Conservation (phyloP, 2,329 filamentous ascomycete genomes). For the Tolypocladium nubicola region DNA sequence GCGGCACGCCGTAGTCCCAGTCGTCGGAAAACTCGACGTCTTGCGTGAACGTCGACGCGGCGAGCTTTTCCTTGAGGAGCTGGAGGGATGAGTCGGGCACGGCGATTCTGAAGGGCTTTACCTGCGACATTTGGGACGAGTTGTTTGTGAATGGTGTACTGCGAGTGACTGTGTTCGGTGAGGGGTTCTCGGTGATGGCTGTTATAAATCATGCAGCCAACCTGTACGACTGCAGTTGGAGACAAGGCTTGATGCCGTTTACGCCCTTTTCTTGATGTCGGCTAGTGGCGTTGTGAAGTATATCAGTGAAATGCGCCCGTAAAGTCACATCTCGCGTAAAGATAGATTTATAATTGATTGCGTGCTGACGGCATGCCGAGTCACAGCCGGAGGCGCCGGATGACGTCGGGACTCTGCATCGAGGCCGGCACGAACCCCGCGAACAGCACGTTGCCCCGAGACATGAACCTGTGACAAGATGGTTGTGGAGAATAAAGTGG, state of each 20-base stretch:
- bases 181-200: background rate
- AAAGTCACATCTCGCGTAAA: background rate
- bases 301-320: background rate
- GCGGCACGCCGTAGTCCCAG: slow-evolving; percentile 19
- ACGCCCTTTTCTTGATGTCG: background rate
- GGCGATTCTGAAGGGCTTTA: slow-evolving; percentile 23
- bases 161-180: background rate
- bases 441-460: background rate
- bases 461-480: too few species aligned
- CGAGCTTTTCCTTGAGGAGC: slow-evolving; percentile 19
- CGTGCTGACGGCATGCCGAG: background rate
- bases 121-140: background rate
- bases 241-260: background rate
- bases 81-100: slow-evolving; percentile 20
- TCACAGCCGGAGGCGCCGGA: background rate
- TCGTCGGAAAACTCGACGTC: slow-evolving; percentile 20
- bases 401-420: background rate
- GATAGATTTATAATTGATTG: background rate
- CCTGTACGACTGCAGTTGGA: background rate
- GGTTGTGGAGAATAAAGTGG: too few species aligned
- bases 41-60: slow-evolving; percentile 15
- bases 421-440: background rate
- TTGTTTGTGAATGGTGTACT: too few species aligned
- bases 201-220: background rate
- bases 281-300: background rate